Evolutionary conservation across 441 rosid species (phyloP), one percentile per base, ranked within the genome.

Genomic region (Theobroma grandiflorum): DNA sequence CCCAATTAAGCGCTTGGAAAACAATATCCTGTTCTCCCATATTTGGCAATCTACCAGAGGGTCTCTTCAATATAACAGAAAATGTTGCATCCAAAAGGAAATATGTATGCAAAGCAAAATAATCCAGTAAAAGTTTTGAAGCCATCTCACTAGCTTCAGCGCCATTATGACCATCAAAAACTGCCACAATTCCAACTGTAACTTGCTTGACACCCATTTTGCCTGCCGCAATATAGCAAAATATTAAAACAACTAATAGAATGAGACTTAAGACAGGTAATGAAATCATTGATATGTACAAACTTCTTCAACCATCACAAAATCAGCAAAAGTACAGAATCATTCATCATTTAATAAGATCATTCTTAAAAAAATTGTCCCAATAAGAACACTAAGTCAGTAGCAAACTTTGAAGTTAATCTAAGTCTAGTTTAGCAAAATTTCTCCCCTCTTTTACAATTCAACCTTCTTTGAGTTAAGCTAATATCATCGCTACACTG

Each of bases 101-200:
- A 86, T 89, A 93, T 8, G 94, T 90, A 81, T 96, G 99, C 88
- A 96, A 81, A 65, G 94, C 90, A 86, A 96, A 93, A 87, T 96
- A 96, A 81, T 96, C 98, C 82, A 96, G 80, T 52, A 96, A 80
- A 83, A 92, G 93, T 81, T 89, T 92, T 0, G 98, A 94, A 81
- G 99, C 98, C 98, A 96, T 93, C 80, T 96, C 99, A 83, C 99
- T 96, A 66, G 99, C 99, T 88, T 96, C 99, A 26, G 97, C 95
- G 42, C 99, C 99, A 84, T 93, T 96, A 80, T 96, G 99, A 33
- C 99, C 99, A 66, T 96, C 99, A 86, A 96, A 96, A 79, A 94
- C 97, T 16, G 97, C 98, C 57, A 89, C 90, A 67, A 96, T 85
- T 77, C 97, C 98, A 52, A 94, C 95, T 31, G 69, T 58, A 58